These are phyloP conservation scores for Cadophora malorum DNA, from an alignment of 2,329 filamentous ascomycete species.

Conservation along the genomic window DNA sequence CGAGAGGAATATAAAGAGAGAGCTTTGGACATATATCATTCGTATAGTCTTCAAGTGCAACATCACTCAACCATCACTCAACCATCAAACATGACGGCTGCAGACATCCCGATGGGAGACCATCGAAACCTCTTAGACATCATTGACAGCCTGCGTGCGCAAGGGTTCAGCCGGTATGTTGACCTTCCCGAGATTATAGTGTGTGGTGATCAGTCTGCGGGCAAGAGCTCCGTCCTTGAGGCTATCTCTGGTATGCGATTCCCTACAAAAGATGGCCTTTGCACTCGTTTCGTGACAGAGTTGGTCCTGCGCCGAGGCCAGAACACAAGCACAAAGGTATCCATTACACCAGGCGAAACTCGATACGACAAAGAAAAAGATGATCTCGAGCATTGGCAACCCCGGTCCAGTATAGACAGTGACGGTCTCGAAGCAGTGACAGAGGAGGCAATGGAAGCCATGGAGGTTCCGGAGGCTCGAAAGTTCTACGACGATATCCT, in stretches of 20 bases:
- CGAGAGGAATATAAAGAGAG: constrained; percentile 8
- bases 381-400: constrained; percentile 46
- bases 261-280: constrained; percentile 63
- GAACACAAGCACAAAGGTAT: constrained; percentile 55
- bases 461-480: constrained; percentile 19
- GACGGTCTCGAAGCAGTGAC: constrained; percentile 21
- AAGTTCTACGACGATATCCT: constrained; percentile 28
- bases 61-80: not conserved
- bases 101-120: constrained; percentile 17
- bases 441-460: constrained; percentile 19
- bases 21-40: constrained; percentile 13
- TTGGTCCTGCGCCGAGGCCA: constrained; percentile 48
- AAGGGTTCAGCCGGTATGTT: constrained; percentile 4
- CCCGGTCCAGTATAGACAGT: constrained; percentile 6
- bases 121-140: constrained; percentile 1
- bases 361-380: constrained; percentile 55
- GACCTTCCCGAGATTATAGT: constrained; percentile 65
- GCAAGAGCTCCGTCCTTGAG: constrained; percentile 68
- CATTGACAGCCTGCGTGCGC: constrained; percentile 3
- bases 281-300: constrained; percentile 61
- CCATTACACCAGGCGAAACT: constrained; percentile 61
- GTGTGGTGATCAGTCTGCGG: constrained; percentile 68
- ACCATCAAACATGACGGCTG: constrained; percentile 17
- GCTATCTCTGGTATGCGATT: constrained; percentile 67
- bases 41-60: constrained; percentile 11